Evolutionary conservation across 805 yeast genomes (phyloP), one percentile per base, ranked within the genome.

Genomic region (Wickerhamomyces rabaulensis): DNA sequence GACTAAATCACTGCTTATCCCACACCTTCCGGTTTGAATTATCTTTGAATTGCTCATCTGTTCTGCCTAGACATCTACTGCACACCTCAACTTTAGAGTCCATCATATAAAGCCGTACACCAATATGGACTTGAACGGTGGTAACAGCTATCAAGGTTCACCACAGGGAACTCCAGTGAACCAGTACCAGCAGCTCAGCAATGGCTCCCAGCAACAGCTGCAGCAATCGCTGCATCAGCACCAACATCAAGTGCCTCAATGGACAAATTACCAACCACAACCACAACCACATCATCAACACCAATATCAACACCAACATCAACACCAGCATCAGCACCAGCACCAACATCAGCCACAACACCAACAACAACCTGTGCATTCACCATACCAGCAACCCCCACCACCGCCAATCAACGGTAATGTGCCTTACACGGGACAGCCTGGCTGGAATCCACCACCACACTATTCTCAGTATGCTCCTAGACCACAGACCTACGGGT

Each of bases 311-410:
- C 37, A 17, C 19, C 33, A 36, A 27, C 15, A 25, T n/a, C 23
- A 19, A 21, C 23, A 37, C 20, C 21, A 35, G 9, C 48, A 26
- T 7, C 50, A 38, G 8, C 47, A 42, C 8, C 49, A 20, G 25
- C 48, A 40, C 7, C 48, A 51, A 41, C 49, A 39, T 15, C 47
- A 46, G 27, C 44, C 29, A 13, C 50, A 31, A 20, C n/a, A n/a
- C n/a, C 52, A 40, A 9, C 16, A n/a, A 19, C 49, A 44, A 9
- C 44, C 27, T 27, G 4, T 27, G 17, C 50, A 21, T 41, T 49
- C 31, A n/a, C 42, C 12, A 27, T 27, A 27, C n/a, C 31, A 27
- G n/a, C 31, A 27, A 13, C 12, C n/a, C n/a, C n/a, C 13, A 13
- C 20, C 36, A 3, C 36, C 17, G 7, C 36, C 19, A 13, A 8